Evolutionary conservation across 208 protist genomes (phyloP).

Genomic region (Trypanosoma brucei): DNA sequence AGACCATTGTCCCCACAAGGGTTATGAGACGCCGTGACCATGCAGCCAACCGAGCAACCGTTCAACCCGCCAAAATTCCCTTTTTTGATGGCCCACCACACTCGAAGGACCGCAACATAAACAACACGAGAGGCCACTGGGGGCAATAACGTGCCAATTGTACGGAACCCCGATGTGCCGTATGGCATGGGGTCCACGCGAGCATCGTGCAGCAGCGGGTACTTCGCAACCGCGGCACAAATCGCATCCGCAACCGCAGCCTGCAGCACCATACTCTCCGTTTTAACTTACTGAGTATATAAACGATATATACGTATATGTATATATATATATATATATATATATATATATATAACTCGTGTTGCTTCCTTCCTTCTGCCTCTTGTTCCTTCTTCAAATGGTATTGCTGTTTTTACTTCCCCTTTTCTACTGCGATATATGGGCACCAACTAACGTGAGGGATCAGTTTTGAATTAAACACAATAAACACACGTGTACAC

Average conservation of each 20-base stretch:
- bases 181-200: conserved; percentile 32
- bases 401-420: too few relatives aligned
- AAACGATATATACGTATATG: not conserved
- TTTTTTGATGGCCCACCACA: conserved; percentile 27
- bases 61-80: not conserved
- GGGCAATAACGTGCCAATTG: conserved; percentile 31
- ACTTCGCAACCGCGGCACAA: conserved; percentile 25
- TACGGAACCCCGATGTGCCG: conserved; percentile 81
- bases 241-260: conserved; percentile 10
- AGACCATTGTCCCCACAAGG: conserved; percentile 79
- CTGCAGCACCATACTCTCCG: conserved; percentile 8
- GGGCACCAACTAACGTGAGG: too few relatives aligned
- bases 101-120: conserved; percentile 53
- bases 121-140: conserved; percentile 59
- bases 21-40: conserved; percentile 89
- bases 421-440: too few relatives aligned
- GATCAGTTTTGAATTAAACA: not conserved
- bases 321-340: not conserved
- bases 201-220: conserved; percentile 40
- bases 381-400: not conserved
- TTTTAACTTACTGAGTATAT: not conserved
- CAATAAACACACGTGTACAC: not conserved
- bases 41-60: conserved; percentile 49
- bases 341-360: not conserved
- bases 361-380: not conserved